Conservation (phyloP, 192 early-diverging fungal genomes). For the Coemansia sp. region DNA sequence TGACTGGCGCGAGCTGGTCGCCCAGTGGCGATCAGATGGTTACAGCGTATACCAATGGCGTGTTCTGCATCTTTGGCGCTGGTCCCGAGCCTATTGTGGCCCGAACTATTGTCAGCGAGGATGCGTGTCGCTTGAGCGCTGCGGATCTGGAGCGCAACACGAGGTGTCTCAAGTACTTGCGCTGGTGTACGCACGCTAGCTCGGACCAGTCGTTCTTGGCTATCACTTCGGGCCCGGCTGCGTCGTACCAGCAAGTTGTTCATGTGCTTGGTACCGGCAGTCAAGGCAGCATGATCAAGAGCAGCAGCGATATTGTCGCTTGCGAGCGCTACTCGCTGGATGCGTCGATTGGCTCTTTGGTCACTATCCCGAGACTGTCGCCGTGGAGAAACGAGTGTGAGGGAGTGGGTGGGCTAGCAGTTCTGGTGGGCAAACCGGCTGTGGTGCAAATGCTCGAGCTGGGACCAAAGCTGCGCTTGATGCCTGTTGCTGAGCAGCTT, state of each 20-base stretch:
- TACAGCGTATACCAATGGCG: slow-evolving; percentile 34
- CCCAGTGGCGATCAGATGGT: slow-evolving; percentile 32
- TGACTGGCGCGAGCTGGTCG: slow-evolving; percentile 46
- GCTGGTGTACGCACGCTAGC: slow-evolving; percentile 40
- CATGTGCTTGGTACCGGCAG: slow-evolving; percentile 19
- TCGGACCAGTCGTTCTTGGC: slow-evolving; percentile 35
- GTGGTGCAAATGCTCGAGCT: slow-evolving; percentile 18
- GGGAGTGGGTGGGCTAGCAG: slow-evolving; percentile 14
- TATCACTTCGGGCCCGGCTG: slow-evolving; percentile 27
- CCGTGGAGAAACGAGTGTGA: slow-evolving; percentile 42
- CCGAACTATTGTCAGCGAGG: slow-evolving; percentile 17
- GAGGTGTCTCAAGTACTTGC: slow-evolving; percentile 14
- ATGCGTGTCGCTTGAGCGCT: not conserved
- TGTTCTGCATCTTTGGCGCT: slow-evolving; percentile 36
- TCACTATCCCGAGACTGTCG: slow-evolving; percentile 18
- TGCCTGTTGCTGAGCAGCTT: slow-evolving; percentile 4
- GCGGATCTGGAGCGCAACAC: slow-evolving; percentile 20
- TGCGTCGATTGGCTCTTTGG: slow-evolving; percentile 12
- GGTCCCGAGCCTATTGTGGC: slow-evolving; percentile 16
- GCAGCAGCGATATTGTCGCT: slow-evolving; percentile 13
- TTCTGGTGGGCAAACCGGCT: slow-evolving; percentile 12
- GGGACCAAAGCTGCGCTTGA: slow-evolving; percentile 14
- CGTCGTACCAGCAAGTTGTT: slow-evolving; percentile 18
- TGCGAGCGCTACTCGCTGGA: slow-evolving; percentile 11
- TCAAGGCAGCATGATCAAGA: slow-evolving; percentile 8